These are phyloP conservation scores for Vitellaria paradoxa DNA, from an alignment of 179 eudicot species.

Conservation along the genomic window DNA sequence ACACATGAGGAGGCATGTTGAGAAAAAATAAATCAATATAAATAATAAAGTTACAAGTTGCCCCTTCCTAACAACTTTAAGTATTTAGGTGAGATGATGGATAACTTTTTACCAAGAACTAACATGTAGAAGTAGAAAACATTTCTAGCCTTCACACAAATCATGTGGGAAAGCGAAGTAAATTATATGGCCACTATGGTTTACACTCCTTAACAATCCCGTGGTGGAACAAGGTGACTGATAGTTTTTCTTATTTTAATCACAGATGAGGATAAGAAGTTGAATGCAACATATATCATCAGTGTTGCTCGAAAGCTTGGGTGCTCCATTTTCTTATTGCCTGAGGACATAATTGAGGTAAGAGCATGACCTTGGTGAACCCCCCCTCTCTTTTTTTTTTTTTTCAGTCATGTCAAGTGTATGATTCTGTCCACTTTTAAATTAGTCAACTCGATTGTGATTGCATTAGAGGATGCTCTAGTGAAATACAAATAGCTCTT, in stretches of 20 bases:
- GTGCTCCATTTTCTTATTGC: constrained; percentile 52
- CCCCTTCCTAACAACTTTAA: no score
- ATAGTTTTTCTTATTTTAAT: neutral
- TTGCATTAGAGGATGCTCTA: neutral
- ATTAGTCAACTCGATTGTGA: neutral
- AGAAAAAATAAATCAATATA: no score
- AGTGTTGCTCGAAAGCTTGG: constrained; percentile 61
- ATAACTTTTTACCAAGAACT: neutral
- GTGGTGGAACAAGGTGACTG: neutral
- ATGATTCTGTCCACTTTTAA: neutral
- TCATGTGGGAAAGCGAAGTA: neutral
- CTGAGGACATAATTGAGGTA: constrained; percentile 60
- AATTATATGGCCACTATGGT: neutral
- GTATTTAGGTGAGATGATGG: no score
- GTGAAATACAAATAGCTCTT: neutral
- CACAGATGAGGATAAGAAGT: constrained; percentile 55
- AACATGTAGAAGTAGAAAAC: neutral
- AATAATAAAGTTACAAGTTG: no score
- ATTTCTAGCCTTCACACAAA: neutral
- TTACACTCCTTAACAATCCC: neutral
- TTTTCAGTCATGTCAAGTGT: neutral
- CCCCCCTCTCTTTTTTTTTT: neutral
- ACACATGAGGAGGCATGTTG: no score
- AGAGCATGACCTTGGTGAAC: neutral
- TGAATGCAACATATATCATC: constrained; percentile 51